Evolutionary conservation across 768 basidiomycete genomes (phyloP).

Genomic region (Heimioporus sp.): DNA sequence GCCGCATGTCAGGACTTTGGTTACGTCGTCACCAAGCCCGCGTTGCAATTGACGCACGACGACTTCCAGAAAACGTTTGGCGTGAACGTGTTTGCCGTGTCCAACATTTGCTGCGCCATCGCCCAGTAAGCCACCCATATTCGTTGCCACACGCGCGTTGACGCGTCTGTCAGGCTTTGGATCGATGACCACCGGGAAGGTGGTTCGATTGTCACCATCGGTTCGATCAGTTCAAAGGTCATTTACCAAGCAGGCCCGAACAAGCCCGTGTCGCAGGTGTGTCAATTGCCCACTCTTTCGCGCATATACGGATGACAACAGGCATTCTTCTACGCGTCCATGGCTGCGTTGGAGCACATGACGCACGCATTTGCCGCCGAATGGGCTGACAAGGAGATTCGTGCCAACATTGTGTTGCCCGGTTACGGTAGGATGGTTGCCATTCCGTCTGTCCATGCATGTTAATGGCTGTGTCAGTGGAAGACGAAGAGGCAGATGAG

Average conservation of each 20-base stretch:
- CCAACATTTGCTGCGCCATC: constrained; percentile 58
- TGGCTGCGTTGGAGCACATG: constrained; percentile 65
- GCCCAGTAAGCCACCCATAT: constrained; percentile 40
- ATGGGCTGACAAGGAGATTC: constrained; percentile 51
- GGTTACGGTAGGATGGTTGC: constrained; percentile 44
- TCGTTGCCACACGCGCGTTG: too few relatives aligned
- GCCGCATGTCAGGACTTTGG: not conserved
- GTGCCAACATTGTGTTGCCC: constrained; percentile 60
- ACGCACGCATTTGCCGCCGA: constrained; percentile 60
- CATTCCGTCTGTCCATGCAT: not conserved
- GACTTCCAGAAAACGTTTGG: constrained; percentile 56
- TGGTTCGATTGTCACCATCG: constrained; percentile 57
- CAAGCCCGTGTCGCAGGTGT: constrained; percentile 50
- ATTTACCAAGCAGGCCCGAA: constrained; percentile 50
- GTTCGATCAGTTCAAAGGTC: constrained; percentile 66
- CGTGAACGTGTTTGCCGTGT: constrained; percentile 65
- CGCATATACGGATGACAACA: not conserved
- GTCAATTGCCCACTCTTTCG: not conserved
- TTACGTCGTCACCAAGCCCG: constrained; percentile 49
- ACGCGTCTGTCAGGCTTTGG: constrained; percentile 40
- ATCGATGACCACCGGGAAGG: constrained; percentile 32
- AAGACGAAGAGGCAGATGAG: constrained; percentile 47
- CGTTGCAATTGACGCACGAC: constrained; percentile 50
- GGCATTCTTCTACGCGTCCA: constrained; percentile 63
- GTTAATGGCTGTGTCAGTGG: not conserved